phyloP scores from a whole-genome alignment of 257 asterid species.

The Rauvolfia tetraphylla region DNA sequence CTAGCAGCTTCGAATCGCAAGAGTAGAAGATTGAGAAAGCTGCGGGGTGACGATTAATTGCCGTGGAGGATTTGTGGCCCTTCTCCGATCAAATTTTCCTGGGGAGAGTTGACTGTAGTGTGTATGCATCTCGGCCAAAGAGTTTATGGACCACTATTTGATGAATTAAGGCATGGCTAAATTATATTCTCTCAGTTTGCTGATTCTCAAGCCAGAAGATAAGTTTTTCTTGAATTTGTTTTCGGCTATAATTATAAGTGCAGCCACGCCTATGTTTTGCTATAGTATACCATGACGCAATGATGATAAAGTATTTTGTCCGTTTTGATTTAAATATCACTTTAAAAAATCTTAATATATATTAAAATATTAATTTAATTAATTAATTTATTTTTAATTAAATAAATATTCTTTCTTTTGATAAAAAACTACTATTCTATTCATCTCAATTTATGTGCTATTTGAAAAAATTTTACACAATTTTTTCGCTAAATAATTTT shows the following conservation, averaged over 20 bases:
- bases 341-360: too few species aligned
- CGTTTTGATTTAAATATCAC: too few species aligned
- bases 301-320: too few species aligned
- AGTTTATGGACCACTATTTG: neutral
- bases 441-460: too few species aligned
- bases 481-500: too few species aligned
- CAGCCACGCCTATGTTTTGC: neutral
- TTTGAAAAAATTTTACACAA: too few species aligned
- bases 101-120: conserved; percentile 19
- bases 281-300: too few species aligned
- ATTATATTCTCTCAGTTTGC: neutral
- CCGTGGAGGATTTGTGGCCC: neutral
- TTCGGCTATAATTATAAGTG: neutral
- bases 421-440: too few species aligned
- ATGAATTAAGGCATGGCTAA: neutral
- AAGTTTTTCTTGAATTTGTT: neutral
- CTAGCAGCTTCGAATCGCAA: conserved; percentile 17
- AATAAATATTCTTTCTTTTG: too few species aligned
- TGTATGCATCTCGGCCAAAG: conserved; percentile 1
- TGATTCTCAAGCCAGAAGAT: neutral
- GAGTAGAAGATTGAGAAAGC: conserved; percentile 16
- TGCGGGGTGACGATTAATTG: conserved; percentile 16
- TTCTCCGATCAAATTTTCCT: neutral
- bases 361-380: too few species aligned
- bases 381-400: too few species aligned